phyloP scores from a whole-genome alignment of 345 rosid species.

The Excoecaria cochinchinensis region DNA sequence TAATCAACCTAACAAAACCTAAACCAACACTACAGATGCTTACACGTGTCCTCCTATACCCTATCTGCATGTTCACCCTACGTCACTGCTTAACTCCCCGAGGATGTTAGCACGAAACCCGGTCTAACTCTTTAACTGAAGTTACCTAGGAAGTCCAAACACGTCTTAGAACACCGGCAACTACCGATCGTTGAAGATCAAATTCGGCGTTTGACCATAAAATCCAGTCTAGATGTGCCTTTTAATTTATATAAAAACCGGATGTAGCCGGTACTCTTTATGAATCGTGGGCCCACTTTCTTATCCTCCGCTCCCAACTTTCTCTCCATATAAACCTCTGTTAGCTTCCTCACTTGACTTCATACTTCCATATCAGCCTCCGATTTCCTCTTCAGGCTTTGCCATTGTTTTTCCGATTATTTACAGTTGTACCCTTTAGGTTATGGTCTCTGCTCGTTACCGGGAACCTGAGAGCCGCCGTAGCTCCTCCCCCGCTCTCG shows the following conservation, averaged over 20 bases:
- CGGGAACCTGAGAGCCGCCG: slow-evolving; percentile 55
- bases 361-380: slow-evolving; percentile 3
- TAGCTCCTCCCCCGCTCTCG: slow-evolving; percentile 46
- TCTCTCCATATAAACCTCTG: slow-evolving; percentile 32
- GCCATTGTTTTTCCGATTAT: slow-evolving; percentile 15
- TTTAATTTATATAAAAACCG: slow-evolving; percentile 10
- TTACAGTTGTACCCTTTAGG: slow-evolving; percentile 23
- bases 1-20: background rate
- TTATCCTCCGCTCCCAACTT: background rate
- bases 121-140: too few relatives aligned
- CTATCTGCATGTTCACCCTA: background rate
- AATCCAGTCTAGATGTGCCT: too few relatives aligned
- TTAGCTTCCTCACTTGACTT: background rate
- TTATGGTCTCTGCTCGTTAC: slow-evolving; percentile 48
- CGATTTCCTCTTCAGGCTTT: background rate
- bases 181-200: too few relatives aligned
- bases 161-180: too few relatives aligned
- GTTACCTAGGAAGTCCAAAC: too few relatives aligned
- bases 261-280: slow-evolving; percentile 25
- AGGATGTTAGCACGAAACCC: too few relatives aligned
- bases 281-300: slow-evolving; percentile 1
- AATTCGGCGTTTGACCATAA: too few relatives aligned
- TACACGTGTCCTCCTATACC: slow-evolving; percentile 23
- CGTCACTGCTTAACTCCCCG: background rate
- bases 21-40: background rate